Percentiles rank a stretch among this genome's conserved stretches.
Evolutionary conservation across 179 eudicot species (phyloP).

Genomic region (Actinidia polygama): DNA sequence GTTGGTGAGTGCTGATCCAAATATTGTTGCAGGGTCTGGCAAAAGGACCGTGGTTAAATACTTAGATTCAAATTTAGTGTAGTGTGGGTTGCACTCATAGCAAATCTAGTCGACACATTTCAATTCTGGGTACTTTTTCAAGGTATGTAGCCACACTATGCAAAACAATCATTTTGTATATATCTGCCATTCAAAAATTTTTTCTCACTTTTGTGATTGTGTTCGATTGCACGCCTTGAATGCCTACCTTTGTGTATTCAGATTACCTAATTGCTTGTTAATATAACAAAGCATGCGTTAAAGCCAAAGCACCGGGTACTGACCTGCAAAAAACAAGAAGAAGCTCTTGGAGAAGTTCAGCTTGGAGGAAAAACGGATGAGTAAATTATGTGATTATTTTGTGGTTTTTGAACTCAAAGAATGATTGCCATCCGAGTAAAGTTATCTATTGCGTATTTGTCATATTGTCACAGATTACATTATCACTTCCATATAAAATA

Average conservation of each 20-base stretch:
- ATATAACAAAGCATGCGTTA: conserved; percentile 80
- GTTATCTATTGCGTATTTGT: neutral
- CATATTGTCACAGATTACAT: neutral
- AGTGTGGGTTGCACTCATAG: too few species aligned
- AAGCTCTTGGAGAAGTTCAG: conserved; percentile 71
- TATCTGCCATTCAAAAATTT: neutral
- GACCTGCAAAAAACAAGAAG: conserved; percentile 60
- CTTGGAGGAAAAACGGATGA: conserved; percentile 86
- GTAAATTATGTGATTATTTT: neutral
- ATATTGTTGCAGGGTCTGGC: conserved; percentile 72
- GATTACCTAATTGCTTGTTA: conserved; percentile 92
- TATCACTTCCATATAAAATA: neutral
- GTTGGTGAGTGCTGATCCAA: conserved; percentile 28
- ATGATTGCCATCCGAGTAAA: neutral
- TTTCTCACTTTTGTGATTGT: neutral
- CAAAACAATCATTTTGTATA: neutral
- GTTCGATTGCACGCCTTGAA: neutral
- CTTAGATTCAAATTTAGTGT: too few species aligned
- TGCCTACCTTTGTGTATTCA: conserved; percentile 25
- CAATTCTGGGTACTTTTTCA: neutral
- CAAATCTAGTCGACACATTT: neutral
- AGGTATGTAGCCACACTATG: too few species aligned
- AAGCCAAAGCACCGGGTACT: conserved; percentile 83
- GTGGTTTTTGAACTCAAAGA: neutral
- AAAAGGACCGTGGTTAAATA: conserved; percentile 76